Conservation (phyloP, 768 basidiomycete genomes). For the Xerocomus spinulosus region DNA sequence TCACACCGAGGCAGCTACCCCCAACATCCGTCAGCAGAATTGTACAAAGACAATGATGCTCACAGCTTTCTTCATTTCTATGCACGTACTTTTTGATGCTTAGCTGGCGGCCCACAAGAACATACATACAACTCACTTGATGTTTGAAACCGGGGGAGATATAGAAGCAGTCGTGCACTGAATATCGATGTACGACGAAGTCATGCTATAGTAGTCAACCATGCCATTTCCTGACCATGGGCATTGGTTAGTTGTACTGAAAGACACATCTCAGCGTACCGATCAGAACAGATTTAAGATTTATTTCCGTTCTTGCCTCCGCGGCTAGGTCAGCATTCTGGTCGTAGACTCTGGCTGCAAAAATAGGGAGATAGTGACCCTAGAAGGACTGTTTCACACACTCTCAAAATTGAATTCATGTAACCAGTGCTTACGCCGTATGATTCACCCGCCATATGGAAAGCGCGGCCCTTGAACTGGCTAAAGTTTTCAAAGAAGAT, state of each 20-base stretch:
- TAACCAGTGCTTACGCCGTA: constrained; percentile 37
- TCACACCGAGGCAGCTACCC: background rate
- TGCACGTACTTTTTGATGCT: constrained; percentile 23
- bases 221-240: background rate
- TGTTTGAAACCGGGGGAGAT: constrained; percentile 25
- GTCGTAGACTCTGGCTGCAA: constrained; percentile 42
- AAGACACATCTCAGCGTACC: constrained; percentile 18
- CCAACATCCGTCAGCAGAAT: background rate
- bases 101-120: background rate
- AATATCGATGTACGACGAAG: background rate
- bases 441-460: constrained; percentile 55
- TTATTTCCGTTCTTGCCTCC: constrained; percentile 45
- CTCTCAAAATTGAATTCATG: background rate
- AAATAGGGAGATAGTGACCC: constrained; percentile 47
- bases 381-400: constrained; percentile 11
- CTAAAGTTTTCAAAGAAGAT: constrained; percentile 70
- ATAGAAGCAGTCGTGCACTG: background rate
- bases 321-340: constrained; percentile 36
- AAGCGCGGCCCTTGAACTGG: constrained; percentile 56
- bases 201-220: background rate
- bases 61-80: constrained; percentile 16
- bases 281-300: constrained; percentile 43
- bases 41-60: background rate
- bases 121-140: constrained; percentile 1
- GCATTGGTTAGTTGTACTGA: background rate